Percentiles rank a stretch among this genome's conserved stretches.
Conservation (phyloP, 2,329 filamentous ascomycete genomes). For the Colletotrichum noveboracense region DNA sequence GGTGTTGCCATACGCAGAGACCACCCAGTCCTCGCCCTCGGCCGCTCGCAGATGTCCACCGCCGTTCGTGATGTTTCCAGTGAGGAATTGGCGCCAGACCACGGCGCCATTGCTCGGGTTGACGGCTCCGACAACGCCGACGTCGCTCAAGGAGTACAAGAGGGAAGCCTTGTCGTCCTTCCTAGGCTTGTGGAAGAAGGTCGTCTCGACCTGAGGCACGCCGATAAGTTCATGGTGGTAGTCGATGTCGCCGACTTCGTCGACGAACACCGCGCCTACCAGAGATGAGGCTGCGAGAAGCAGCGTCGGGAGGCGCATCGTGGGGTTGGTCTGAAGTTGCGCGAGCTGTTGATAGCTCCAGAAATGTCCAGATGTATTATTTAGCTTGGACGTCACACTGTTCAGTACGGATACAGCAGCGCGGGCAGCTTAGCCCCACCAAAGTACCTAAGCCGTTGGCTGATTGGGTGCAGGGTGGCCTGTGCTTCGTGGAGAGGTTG, state of each 20-base stretch:
- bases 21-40: slow-evolving; percentile 79
- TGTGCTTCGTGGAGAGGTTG: slow-evolving; percentile 5
- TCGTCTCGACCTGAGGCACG: slow-evolving; percentile 79
- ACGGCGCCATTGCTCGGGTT: slow-evolving; percentile 86
- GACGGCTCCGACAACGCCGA: slow-evolving; percentile 82
- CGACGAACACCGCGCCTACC: slow-evolving; percentile 76
- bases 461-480: slow-evolving; percentile 6
- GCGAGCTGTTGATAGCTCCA: slow-evolving; percentile 1
- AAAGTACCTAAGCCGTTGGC: not conserved
- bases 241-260: slow-evolving; percentile 91
- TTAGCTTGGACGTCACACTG: slow-evolving; percentile 1
- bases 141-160: slow-evolving; percentile 88
- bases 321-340: slow-evolving; percentile 15
- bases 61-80: slow-evolving; percentile 51
- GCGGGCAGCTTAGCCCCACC: not conserved
- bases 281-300: slow-evolving; percentile 45
- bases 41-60: slow-evolving; percentile 70
- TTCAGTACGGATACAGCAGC: not conserved
- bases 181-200: slow-evolving; percentile 92
- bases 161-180: slow-evolving; percentile 84
- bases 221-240: slow-evolving; percentile 93
- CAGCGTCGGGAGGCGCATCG: slow-evolving; percentile 25
- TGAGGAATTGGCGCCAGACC: slow-evolving; percentile 83
- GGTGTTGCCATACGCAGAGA: slow-evolving; percentile 72
- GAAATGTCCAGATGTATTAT: not conserved